These are phyloP conservation scores for Cichorium intybus DNA, from an alignment of 140 eudicot genomes.

Conservation along the genomic window DNA sequence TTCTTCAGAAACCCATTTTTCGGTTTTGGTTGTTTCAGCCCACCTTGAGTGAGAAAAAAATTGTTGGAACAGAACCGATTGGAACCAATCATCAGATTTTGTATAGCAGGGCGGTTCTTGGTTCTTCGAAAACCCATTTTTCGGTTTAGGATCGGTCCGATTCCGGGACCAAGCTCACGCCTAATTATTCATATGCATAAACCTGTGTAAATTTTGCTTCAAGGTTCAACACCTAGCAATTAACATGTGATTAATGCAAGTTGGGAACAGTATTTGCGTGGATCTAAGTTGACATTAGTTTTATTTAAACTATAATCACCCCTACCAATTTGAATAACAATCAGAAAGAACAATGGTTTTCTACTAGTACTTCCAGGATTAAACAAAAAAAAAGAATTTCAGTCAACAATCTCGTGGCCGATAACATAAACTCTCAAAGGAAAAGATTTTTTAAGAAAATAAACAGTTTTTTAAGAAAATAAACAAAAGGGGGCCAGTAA, in stretches of 20 bases:
- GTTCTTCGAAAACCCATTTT: too few relatives aligned
- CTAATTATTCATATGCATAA: not conserved
- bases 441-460: too few relatives aligned
- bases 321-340: not conserved
- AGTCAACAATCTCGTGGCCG: not conserved
- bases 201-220: too few relatives aligned
- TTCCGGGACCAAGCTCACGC: too few relatives aligned
- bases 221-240: not conserved
- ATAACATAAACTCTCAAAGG: not conserved
- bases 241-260: not conserved
- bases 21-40: too few relatives aligned
- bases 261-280: not conserved
- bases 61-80: too few relatives aligned
- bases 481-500: not conserved
- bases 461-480: too few relatives aligned
- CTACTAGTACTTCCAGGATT: not conserved
- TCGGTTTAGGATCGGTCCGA: too few relatives aligned
- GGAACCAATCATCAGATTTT: too few relatives aligned
- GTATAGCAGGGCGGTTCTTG: too few relatives aligned
- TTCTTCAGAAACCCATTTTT: too few relatives aligned
- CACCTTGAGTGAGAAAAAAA: too few relatives aligned
- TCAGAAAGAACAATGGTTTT: not conserved
- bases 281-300: not conserved
- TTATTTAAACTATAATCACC: not conserved
- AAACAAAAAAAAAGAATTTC: not conserved